These are phyloP conservation scores for Saccharomycopsis selenospora DNA, from an alignment of 805 yeast species.

Conservation along the genomic window DNA sequence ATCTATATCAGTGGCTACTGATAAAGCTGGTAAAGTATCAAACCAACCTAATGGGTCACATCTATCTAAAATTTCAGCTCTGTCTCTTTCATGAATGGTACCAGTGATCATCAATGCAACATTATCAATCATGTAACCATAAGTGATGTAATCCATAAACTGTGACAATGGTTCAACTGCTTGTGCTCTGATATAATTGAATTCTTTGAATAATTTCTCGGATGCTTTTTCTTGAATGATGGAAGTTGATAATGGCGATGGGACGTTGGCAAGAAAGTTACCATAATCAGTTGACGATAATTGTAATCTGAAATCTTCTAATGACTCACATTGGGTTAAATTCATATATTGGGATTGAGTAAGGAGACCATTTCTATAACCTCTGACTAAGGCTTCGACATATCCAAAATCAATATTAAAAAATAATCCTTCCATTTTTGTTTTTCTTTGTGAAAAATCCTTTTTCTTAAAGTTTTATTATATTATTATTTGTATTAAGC, in stretches of 20 bases:
- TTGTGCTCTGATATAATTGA: conserved; percentile 77
- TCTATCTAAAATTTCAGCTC: conserved; percentile 76
- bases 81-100: conserved; percentile 90
- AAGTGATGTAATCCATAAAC: conserved; percentile 87
- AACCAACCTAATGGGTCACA: conserved; percentile 99
- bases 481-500: no score
- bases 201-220: conserved; percentile 70
- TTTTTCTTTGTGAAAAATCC: no score
- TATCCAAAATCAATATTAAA: conserved; percentile 88
- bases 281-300: conserved; percentile 95
- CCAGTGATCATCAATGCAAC: conserved; percentile 95
- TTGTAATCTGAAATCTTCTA: conserved; percentile 91
- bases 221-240: conserved; percentile 76
- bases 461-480: no score
- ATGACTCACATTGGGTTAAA: conserved; percentile 89
- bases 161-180: conserved; percentile 71
- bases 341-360: conserved; percentile 78
- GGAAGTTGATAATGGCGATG: conserved; percentile 78
- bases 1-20: conserved; percentile 92
- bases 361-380: conserved; percentile 79
- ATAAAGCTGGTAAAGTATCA: conserved; percentile 90
- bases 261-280: conserved; percentile 73
- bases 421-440: conserved; percentile 92
- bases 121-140: conserved; percentile 98
- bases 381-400: conserved; percentile 92